phyloP scores from a whole-genome alignment of 176 grass and related monocot genomes.

The Cenchrus purpureus region DNA sequence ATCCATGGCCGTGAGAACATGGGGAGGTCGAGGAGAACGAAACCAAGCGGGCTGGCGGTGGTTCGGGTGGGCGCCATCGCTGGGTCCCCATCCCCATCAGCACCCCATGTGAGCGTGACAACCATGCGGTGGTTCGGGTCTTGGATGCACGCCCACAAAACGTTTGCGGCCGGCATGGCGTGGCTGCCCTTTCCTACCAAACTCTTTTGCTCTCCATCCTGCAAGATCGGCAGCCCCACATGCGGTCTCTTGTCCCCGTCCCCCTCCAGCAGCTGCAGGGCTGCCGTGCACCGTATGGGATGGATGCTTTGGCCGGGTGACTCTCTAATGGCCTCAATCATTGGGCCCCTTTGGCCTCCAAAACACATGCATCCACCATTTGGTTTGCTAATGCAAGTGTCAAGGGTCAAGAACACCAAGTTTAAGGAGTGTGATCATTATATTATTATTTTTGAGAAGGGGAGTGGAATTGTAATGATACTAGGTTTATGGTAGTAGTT shows the following conservation, averaged over 20 bases:
- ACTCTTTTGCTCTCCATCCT: constrained; percentile 8
- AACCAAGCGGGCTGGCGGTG: constrained; percentile 1
- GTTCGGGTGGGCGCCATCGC: constrained; percentile 46
- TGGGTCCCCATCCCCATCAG: constrained; percentile 20
- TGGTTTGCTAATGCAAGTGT: constrained; percentile 10
- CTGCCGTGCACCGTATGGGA: not conserved
- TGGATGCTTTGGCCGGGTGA: constrained; percentile 6
- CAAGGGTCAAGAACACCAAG: constrained; percentile 6
- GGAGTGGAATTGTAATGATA: constrained; percentile 2
- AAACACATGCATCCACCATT: constrained; percentile 29
- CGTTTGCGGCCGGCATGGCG: constrained; percentile 41
- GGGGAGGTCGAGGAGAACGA: not conserved
- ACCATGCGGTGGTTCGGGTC: constrained; percentile 39
- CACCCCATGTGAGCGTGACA: constrained; percentile 54
- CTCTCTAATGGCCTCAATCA: constrained; percentile 45
- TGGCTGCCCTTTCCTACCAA: constrained; percentile 42
- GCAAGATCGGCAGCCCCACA: constrained; percentile 43
- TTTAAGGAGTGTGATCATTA: not conserved
- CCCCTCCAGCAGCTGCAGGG: not conserved
- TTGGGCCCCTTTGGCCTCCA: constrained; percentile 34
- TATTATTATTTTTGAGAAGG: not conserved
- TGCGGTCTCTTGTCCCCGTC: constrained; percentile 38
- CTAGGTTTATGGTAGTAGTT: constrained; percentile 41
- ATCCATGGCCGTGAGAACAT: not conserved
- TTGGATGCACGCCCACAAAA: constrained; percentile 46